Base-by-base conservation (phyloP, 2,329 filamentous ascomycete genomes). In the Lomentospora prolificans region DNA sequence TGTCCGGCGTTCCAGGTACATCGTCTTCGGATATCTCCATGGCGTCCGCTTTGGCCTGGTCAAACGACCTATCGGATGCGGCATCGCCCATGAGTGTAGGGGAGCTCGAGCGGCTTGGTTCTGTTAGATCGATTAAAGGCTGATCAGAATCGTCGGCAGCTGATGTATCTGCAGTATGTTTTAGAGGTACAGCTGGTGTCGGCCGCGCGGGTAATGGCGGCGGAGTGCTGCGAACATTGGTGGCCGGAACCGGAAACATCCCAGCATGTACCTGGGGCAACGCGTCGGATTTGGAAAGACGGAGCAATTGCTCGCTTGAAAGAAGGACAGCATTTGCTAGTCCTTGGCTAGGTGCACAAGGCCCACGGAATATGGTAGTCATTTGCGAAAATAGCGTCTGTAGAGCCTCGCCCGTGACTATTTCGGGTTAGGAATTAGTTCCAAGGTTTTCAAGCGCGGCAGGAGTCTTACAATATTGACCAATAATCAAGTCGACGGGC, bases 241-340 rank as follows among this genome's bases (percentile, higher is more conserved):
- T 51, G 5, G 54, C 22, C 12, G 54, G 54, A 10, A 51, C 44
- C 2, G 54, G 54, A 25, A 56, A 51, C 53, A 48, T 50, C 2
- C 53, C 53, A 14, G 41, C 25, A 33, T 55, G 27, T n/a, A 50
- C 53, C 24, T 56, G 39, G 14, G 48, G 46, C 12, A 19, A 27
- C 6, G 31, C 10, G 2, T 22, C 46, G 27, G 50, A 46, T 28
- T 56, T 46, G 7, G 54, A n/a, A 27, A 51, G 46, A 27, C 54
- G 46, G 12, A 56, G 57, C 12, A 60, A 33, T 48, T 59, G 58
- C 9, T 55, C 51, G 51, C 58, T 76, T 3, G 75, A 75, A 1
- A 89, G 81, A 22, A 96, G 75, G 1, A 90, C 90, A 39, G 91
- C 80, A 52, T 90, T 85, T 25, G 90, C 90, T 31, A 96, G 77